Evolutionary conservation across 148 eudicot species (phyloP).

Genomic region (Spergularia marina): DNA sequence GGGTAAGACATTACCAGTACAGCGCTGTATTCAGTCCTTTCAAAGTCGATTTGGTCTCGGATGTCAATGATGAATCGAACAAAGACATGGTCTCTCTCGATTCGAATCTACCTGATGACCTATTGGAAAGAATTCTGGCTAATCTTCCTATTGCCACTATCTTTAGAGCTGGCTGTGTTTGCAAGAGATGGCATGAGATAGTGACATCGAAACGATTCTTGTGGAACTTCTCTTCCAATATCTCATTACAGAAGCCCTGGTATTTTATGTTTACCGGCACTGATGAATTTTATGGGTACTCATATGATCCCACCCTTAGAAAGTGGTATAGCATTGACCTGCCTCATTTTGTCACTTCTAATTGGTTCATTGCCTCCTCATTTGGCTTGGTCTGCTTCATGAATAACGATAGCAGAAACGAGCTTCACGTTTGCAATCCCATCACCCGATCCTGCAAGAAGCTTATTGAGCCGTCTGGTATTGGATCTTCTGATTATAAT

Average conservation of each 20-base stretch:
- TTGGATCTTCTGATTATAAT: constrained; percentile 60
- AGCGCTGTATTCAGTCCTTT: constrained; percentile 21
- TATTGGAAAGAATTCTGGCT: constrained; percentile 74
- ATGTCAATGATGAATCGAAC: constrained; percentile 43
- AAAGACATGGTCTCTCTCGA: constrained; percentile 55
- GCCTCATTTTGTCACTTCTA: constrained; percentile 69
- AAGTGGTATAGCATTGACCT: constrained; percentile 83
- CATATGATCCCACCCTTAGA: constrained; percentile 68
- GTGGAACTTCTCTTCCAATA: constrained; percentile 53
- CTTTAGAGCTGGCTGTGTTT: constrained; percentile 80
- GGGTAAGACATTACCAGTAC: constrained; percentile 52
- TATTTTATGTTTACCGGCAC: constrained; percentile 92
- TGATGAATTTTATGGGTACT: constrained; percentile 70
- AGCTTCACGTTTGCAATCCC: constrained; percentile 73
- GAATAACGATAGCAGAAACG: constrained; percentile 63
- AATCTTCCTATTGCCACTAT: constrained; percentile 79
- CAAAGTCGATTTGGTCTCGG: constrained; percentile 41
- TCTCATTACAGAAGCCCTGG: constrained; percentile 69
- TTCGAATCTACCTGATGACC: constrained; percentile 72
- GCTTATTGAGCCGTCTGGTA: constrained; percentile 56
- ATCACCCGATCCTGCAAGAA: constrained; percentile 45
- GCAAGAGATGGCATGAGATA: constrained; percentile 84
- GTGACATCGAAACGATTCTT: constrained; percentile 69
- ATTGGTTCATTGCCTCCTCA: constrained; percentile 82
- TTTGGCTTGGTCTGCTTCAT: constrained; percentile 89